Base-by-base conservation (phyloP, 2,329 filamentous ascomycete genomes). In the Colletotrichum neosansevieriae region DNA sequence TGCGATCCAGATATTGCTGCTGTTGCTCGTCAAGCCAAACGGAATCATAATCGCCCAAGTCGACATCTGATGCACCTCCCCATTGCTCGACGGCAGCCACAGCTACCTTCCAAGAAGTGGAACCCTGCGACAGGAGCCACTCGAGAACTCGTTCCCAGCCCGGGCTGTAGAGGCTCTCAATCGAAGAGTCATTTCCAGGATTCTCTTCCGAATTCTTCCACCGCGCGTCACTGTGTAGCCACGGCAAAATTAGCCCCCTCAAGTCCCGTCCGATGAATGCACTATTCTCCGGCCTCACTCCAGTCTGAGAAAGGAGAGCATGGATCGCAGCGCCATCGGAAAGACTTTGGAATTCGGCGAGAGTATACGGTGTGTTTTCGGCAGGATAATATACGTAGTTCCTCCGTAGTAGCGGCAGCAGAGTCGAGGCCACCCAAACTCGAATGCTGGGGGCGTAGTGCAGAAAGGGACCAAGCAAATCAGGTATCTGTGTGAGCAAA, bases 41-140 rank as follows among this genome's bases (percentile, higher is more conserved):
- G 2, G 81, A 82, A 7, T 85, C 84, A 71, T 85, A 87, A 12
- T 86, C 87, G 3, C 89, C 91, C 4, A 93, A 76, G 71, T 94
- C 90, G 53, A 91, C 84, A 74, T 94, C 92, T 6, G 82, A 82
- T 0, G 92, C 91, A 0, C 92, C 92, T 73, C 91, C 88, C 92
- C 92, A 95, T 71, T 92, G 86, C 69, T 89, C 86, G 38, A 94
- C 81, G 7, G 86, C 89, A 56, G 84, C 83, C 36, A 89, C 82
- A n/a, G 88, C 86, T n/a, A 89, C 81, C 29, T 78, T 80, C 84
- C 93, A 91, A 15, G 88, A 86, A 19, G 81, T 82, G 4, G 82
- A 81, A 1, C 91, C 89, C 69, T 89, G 87, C 3, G 80, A 75
- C 13, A 86, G 82, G 44, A 95, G 82, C 91, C 92, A 94, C 62